Evolutionary conservation across 352 stramenopile genomes (phyloP), one percentile per base, ranked within the genome.

Genomic region (Pythium myriotylum): DNA sequence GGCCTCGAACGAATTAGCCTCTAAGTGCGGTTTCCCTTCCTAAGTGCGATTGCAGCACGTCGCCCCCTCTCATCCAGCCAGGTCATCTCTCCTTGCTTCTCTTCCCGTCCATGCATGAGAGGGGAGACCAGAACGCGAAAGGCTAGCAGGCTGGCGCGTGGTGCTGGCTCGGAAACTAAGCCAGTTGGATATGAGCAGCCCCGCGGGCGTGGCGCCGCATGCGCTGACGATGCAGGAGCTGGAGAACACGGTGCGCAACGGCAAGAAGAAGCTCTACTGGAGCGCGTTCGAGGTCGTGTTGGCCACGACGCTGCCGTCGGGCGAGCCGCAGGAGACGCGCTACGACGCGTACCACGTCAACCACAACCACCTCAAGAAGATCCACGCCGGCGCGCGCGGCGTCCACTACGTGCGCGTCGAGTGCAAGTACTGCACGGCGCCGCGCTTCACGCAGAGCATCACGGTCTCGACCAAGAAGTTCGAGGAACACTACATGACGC

Each of bases 181-280:
- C 50, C 50, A 57, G 45, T 35, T 52, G 23, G 8, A 29, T 17
- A 43, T 40, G 33, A 40, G 33, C 46, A 16, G 10, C 39, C n/a
- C 17, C 24, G 26, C 3, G 22, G 48, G n/a, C n/a, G 41, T 20
- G 23, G 16, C 39, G 33, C 23, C 35, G 45, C 37, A 32, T 2
- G 24, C 54, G 46, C 53, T 69, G 39, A 56, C 62, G 40, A 33
- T 70, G n/a, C 39, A 60, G 26, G 62, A 70, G 8, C 62, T 70
- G 20, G 62, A 64, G 33, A 70, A 70, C 27, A 65, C 54, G 42
- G 41, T 56, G 8, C 62, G 62, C 42, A 70, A 70, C 39, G 54
- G 62, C 62, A 70, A 70, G 62, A 70, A 70, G 62, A 70, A 70
- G 55, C 54, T 65, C 22, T 70, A 70, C 50, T 70, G 62, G 62